These are phyloP conservation scores for Zasmidium cellare DNA, from an alignment of 2,329 filamentous ascomycete species.

Conservation along the genomic window DNA sequence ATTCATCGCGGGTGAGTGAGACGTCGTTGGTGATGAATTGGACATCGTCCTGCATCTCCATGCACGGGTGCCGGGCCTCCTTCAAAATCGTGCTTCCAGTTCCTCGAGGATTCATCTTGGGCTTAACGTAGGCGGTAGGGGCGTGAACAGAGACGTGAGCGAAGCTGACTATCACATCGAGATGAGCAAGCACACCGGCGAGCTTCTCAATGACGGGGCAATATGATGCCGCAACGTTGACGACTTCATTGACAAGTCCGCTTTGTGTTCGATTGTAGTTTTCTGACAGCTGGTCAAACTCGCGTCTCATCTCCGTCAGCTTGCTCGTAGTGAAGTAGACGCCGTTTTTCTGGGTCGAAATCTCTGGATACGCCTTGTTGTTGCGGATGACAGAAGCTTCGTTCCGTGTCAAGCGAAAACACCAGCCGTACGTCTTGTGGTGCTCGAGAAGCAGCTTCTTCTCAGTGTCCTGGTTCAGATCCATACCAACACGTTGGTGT, in stretches of 20 bases:
- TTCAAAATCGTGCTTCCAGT: constrained; percentile 85
- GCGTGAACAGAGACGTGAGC: constrained; percentile 93
- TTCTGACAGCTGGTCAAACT: constrained; percentile 89
- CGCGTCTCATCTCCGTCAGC: constrained; percentile 76
- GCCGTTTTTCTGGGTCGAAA: constrained; percentile 97
- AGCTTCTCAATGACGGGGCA: constrained; percentile 88
- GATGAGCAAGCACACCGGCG: constrained; percentile 82
- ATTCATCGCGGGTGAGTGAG: constrained; percentile 71
- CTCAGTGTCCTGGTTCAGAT: constrained; percentile 88
- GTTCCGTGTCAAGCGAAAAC: constrained; percentile 85
- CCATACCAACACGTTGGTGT: constrained; percentile 71
- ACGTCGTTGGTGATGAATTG: constrained; percentile 99
- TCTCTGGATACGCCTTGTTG: constrained; percentile 86
- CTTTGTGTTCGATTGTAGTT: constrained; percentile 95
- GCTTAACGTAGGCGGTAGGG: constrained; percentile 85
- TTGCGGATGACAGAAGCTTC: constrained; percentile 93
- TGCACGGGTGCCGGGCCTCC: constrained; percentile 92
- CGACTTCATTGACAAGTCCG: constrained; percentile 87
- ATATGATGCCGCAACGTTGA: constrained; percentile 90
- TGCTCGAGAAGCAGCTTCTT: constrained; percentile 99
- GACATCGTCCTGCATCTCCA: constrained; percentile 98
- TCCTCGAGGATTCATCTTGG: constrained; percentile 85
- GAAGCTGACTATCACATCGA: constrained; percentile 93
- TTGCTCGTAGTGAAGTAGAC: constrained; percentile 93
- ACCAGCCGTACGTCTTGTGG: constrained; percentile 94